Evolutionary conservation across 2,329 filamentous ascomycete species (phyloP), one percentile per base, ranked within the genome.

Genomic region (Trichoderma sp.): DNA sequence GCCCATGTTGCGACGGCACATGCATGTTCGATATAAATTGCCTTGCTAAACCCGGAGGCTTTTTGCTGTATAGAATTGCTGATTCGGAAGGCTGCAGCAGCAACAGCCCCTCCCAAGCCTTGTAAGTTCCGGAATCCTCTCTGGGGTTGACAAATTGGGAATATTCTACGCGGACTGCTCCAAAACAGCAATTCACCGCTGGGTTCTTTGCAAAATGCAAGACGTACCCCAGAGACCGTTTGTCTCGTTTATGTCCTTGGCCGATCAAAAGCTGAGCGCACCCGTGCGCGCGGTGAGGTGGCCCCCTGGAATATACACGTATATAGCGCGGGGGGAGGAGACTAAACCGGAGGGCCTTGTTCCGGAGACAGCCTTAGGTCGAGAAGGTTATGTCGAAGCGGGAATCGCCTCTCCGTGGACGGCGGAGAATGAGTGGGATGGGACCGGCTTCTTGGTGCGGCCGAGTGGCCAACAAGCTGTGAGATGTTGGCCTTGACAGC

Each of bases 181-280:
- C 53, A 18, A 53, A 53, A 53, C 45, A 53, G 45, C 45, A 53
- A 53, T 53, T 21, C 45, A 53, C 45, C 45, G 45, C 45, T 21
- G 9, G 45, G n/a, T 53, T 53, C 45, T 53, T 50, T 12, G n/a
- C 45, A 53, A 12, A 53, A 53, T 53, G n/a, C 45, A 53, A 53
- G 18, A 21, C 45, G n/a, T 21, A 53, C 45, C 45, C n/a, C 68
- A 63, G 67, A 31, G 53, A n/a, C 33, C 31, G 33, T 31, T 24
- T 31, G 24, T 18, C 56, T 72, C 56, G n/a, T 63, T 12, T 56
- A 35, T 24, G 41, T 6, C 14, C 38, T 56, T 65, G 27, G 59
- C 59, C 69, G 69, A 65, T 64, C 60, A 56, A 53, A 53, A 53
- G 59, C 59, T 72, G 38, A 64, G 69, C 69, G 69, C 69, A 72